Conservation (phyloP, 768 basidiomycete genomes). For the Infundibulicybe gibba region DNA sequence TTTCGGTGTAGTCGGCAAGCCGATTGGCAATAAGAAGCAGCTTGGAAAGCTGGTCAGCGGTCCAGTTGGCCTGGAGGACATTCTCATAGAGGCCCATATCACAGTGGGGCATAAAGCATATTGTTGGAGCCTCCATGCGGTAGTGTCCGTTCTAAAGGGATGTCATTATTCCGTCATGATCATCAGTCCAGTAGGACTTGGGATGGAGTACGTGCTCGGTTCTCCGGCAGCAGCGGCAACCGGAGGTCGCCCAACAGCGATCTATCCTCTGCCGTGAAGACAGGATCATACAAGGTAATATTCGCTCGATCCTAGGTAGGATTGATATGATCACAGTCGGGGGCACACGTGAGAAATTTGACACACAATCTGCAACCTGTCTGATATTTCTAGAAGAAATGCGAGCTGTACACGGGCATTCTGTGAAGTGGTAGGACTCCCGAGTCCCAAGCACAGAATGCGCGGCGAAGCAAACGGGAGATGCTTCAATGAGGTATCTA, state of each 20-base stretch:
- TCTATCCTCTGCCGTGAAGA: conserved; percentile 62
- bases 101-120: conserved; percentile 81
- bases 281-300: conserved; percentile 66
- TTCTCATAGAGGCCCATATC: conserved; percentile 68
- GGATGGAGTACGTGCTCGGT: conserved; percentile 42
- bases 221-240: conserved; percentile 33
- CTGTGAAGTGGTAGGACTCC: conserved; percentile 61
- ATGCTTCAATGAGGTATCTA: conserved; percentile 27
- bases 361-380: conserved; percentile 60
- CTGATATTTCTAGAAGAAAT: conserved; percentile 54
- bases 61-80: conserved; percentile 62
- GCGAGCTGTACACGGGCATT: conserved; percentile 68
- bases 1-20: conserved; percentile 63
- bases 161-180: background rate
- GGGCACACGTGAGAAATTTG: conserved; percentile 7
- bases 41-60: conserved; percentile 35
- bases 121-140: conserved; percentile 40
- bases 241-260: conserved; percentile 44
- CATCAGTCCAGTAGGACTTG: conserved; percentile 1
- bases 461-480: conserved; percentile 20
- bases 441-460: conserved; percentile 70
- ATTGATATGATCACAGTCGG: conserved; percentile 9
- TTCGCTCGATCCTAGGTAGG: conserved; percentile 38
- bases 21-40: conserved; percentile 64
- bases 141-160: conserved; percentile 27